phyloP scores from a whole-genome alignment of 1,284 basidiomycete genomes.

The Tilletia setariae region DNA sequence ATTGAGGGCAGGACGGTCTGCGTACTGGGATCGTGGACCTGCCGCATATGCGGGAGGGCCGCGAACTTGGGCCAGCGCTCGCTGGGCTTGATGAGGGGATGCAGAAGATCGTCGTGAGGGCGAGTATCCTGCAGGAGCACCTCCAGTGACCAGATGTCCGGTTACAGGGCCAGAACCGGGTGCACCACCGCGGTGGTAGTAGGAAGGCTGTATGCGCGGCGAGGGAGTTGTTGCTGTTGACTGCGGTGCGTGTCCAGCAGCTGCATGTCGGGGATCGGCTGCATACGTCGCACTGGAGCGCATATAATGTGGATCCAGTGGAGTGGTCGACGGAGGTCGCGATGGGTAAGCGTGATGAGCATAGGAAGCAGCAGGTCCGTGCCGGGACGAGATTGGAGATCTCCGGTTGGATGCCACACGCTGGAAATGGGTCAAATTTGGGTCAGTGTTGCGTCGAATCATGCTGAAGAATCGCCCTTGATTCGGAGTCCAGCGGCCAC shows the following conservation, averaged over 20 bases:
- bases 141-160: not conserved
- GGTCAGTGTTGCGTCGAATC: not conserved
- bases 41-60: too few relatives aligned
- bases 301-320: not conserved
- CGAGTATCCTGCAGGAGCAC: too few relatives aligned
- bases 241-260: too few relatives aligned
- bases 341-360: constrained; percentile 3
- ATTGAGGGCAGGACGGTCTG: too few relatives aligned
- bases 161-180: not conserved
- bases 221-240: constrained; percentile 2
- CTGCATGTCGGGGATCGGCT: too few relatives aligned
- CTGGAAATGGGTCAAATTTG: not conserved
- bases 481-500: not conserved
- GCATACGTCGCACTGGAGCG: not conserved
- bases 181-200: not conserved
- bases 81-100: too few relatives aligned
- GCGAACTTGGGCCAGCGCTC: too few relatives aligned
- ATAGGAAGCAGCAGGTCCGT: not conserved
- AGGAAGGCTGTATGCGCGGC: constrained; percentile 7
- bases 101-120: too few relatives aligned
- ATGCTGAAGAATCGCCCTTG: not conserved
- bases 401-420: not conserved
- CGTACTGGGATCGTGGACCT: too few relatives aligned
- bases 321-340: not conserved
- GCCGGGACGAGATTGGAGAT: not conserved